These are phyloP conservation scores for Durio zibethinus DNA, from an alignment of 345 rosid species.

Conservation along the genomic window DNA sequence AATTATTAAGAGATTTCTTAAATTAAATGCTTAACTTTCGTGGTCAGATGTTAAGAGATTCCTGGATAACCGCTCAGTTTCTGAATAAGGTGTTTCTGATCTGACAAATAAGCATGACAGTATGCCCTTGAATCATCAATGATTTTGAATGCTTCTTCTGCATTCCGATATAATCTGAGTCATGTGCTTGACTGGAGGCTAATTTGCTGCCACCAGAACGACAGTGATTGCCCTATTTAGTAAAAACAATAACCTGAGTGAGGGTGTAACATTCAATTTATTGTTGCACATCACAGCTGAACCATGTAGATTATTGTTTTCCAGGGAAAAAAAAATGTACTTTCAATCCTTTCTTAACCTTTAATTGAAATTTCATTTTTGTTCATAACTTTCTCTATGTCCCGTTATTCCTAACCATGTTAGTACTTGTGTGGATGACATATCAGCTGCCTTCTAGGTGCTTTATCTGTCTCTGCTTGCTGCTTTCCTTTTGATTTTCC, in stretches of 20 bases:
- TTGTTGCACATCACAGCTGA: not conserved
- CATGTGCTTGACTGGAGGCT: not conserved
- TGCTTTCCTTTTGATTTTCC: no score
- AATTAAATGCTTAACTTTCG: slow-evolving; percentile 14
- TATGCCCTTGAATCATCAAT: not conserved
- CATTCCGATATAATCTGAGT: not conserved
- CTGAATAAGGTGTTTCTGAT: not conserved
- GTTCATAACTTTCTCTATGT: not conserved
- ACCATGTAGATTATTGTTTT: not conserved
- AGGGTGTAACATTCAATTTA: not conserved
- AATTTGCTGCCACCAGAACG: not conserved
- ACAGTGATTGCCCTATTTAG: not conserved
- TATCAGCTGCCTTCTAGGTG: not conserved
- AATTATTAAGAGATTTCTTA: slow-evolving; percentile 50
- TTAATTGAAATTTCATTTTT: not conserved
- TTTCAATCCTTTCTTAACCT: not conserved
- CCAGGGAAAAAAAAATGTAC: not conserved
- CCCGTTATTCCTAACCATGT: no score
- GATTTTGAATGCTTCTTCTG: not conserved
- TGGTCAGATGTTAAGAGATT: not conserved
- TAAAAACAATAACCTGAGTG: not conserved
- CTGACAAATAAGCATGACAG: not conserved
- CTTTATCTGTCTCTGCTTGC: not conserved
- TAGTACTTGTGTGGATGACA: not conserved
- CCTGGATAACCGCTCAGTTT: not conserved